Evolutionary conservation across 2,329 filamentous ascomycete genomes (phyloP).

Genomic region (Monilinia laxa): DNA sequence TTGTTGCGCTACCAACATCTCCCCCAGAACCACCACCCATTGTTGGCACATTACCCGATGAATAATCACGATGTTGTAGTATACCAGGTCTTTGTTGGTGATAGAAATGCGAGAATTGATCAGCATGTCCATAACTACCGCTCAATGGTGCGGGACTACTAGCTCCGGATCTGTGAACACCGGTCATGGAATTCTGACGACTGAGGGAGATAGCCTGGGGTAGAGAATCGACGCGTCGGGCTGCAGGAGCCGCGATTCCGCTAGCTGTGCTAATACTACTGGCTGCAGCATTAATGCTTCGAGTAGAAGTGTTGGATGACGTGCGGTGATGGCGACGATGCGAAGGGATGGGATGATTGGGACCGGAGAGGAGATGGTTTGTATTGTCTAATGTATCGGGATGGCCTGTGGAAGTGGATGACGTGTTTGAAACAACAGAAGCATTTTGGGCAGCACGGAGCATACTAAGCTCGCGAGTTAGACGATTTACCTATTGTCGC

Average conservation of each 20-base stretch:
- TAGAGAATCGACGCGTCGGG: constrained; percentile 28
- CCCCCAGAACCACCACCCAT: constrained; percentile 5
- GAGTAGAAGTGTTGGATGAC: constrained; percentile 53
- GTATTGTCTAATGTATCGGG: constrained; percentile 49
- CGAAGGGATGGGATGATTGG: constrained; percentile 57
- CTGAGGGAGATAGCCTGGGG: constrained; percentile 35
- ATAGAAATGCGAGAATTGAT: constrained; percentile 38
- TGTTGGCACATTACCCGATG: constrained; percentile 28
- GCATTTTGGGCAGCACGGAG: constrained; percentile 72
- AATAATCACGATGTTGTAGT: constrained; percentile 34
- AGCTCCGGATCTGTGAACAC: constrained; percentile 37
- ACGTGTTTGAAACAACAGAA: constrained; percentile 64
- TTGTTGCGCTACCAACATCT: constrained; percentile 37
- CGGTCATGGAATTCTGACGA: constrained; percentile 39
- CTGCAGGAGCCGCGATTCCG: constrained; percentile 30
- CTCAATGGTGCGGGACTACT: constrained; percentile 35
- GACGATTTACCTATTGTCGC: constrained; percentile 72
- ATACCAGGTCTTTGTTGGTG: constrained; percentile 30
- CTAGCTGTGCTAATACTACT: constrained; percentile 41
- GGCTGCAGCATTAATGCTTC: constrained; percentile 51
- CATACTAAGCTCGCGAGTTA: constrained; percentile 82
- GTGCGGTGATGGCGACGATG: constrained; percentile 55
- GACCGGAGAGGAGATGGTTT: constrained; percentile 57
- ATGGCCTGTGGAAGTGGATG: constrained; percentile 57
- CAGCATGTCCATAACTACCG: constrained; percentile 36